Evolutionary conservation across 768 basidiomycete species (phyloP), one percentile per base, ranked within the genome.

Genomic region (Boletus rubescentipes): DNA sequence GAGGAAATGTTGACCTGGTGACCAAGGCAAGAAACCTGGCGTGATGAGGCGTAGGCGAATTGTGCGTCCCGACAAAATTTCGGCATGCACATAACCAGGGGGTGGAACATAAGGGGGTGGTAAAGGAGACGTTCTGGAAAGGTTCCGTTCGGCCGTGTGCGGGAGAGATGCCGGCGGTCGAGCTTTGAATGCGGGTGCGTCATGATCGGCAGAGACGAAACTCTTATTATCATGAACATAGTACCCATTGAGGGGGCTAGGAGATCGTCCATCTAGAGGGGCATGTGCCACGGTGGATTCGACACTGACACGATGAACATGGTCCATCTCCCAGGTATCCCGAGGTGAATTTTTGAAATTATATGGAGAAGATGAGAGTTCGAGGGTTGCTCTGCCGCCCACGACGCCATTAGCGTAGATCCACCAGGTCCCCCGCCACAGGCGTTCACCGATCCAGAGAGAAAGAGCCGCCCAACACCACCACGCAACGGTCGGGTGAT

Each of bases 1-100:
- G 21, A 87, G 75, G 61, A 91, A 83, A 67, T 89, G 86, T 67
- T 91, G 90, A n/a, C 89, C 90, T 3, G 89, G 83, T 1, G 82
- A 78, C 89, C 89, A 91, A 0, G 75, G 67, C 45, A 87, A 65
- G 46, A 76, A 78, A 2, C 79, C 77, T 0, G 84, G 77, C 0
- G 85, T 75, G 50, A 82, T 72, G 37, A 90, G 71, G 0, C 84
- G 82, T n/a, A 91, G 66, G 39, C 89, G 84, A 16, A 91, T 70
- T 5, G 85, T 88, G 4, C 79, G 75, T 9, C 89, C 90, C 0
- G 89, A 82, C 16, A 91, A 73, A 9, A 90, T 72, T 57, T 87
- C 84, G 2, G 81, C 84, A 42, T 85, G 79, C 2, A 81, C 87
- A 69, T 80, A 89, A 2, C 89, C 89, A 10, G 77, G 72, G 1